phyloP scores from a whole-genome alignment of 257 asterid genomes.

The Solanum lycopersicoides region DNA sequence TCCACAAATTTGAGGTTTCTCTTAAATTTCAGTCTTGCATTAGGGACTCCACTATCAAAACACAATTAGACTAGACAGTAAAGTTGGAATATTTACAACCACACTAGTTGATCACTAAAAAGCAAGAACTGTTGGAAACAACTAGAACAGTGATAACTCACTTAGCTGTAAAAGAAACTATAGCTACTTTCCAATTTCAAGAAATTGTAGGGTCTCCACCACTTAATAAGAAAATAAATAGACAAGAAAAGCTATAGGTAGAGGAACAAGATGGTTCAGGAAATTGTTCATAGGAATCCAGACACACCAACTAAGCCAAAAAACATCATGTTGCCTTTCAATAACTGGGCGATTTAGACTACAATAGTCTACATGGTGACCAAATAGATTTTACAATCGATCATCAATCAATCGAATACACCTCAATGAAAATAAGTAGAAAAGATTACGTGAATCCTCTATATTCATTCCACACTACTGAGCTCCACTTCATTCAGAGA shows the following conservation, averaged over 20 bases:
- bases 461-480: neutral
- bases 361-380: neutral
- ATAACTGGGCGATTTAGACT: neutral
- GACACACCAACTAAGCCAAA: neutral
- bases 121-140: neutral
- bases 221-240: neutral
- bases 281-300: neutral
- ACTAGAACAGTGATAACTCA: neutral
- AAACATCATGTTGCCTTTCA: neutral
- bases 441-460: neutral
- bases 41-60: neutral
- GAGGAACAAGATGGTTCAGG: neutral
- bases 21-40: neutral
- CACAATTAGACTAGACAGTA: neutral
- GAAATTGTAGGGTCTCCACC: neutral
- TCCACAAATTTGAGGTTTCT: neutral
- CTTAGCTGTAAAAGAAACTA: neutral
- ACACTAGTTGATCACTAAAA: neutral
- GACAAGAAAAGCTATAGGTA: neutral
- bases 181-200: neutral
- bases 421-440: neutral
- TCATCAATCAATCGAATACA: neutral
- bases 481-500: neutral
- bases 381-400: neutral
- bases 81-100: neutral